These are phyloP conservation scores for Grosmannia serpens DNA, from an alignment of 2,329 filamentous ascomycete species.

Conservation along the genomic window DNA sequence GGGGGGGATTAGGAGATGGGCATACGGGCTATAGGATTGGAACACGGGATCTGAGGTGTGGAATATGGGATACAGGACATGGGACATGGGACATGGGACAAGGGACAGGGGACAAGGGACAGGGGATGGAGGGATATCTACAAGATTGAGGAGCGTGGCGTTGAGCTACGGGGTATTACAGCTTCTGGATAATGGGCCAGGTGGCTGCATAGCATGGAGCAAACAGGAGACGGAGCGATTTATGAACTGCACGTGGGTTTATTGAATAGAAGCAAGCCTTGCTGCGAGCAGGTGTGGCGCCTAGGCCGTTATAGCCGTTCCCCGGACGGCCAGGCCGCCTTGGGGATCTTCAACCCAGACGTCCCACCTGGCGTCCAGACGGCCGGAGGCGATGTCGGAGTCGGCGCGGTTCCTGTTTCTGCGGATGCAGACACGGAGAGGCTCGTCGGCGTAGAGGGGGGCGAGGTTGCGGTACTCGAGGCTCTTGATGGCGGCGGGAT, in stretches of 20 bases:
- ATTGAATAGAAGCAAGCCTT: too few relatives aligned
- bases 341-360: constrained; percentile 53
- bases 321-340: constrained; percentile 54
- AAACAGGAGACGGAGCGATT: not conserved
- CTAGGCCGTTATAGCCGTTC: constrained; percentile 15
- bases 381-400: constrained; percentile 20
- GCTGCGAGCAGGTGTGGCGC: too few relatives aligned
- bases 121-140: too few relatives aligned
- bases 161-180: not conserved
- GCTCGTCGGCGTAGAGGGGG: constrained; percentile 66
- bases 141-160: not conserved
- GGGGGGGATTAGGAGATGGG: not conserved
- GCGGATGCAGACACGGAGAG: constrained; percentile 57
- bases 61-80: not conserved
- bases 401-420: constrained; percentile 29
- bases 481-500: constrained; percentile 28
- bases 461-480: constrained; percentile 74
- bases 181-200: not conserved
- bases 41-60: not conserved
- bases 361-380: constrained; percentile 31
- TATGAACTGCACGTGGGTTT: too few relatives aligned
- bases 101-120: too few relatives aligned
- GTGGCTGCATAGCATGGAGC: not conserved
- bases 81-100: not conserved
- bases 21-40: not conserved